These are phyloP conservation scores for Mortierella sp. DNA, from an alignment of 371 early-diverging fungal genomes.

Conservation along the genomic window DNA sequence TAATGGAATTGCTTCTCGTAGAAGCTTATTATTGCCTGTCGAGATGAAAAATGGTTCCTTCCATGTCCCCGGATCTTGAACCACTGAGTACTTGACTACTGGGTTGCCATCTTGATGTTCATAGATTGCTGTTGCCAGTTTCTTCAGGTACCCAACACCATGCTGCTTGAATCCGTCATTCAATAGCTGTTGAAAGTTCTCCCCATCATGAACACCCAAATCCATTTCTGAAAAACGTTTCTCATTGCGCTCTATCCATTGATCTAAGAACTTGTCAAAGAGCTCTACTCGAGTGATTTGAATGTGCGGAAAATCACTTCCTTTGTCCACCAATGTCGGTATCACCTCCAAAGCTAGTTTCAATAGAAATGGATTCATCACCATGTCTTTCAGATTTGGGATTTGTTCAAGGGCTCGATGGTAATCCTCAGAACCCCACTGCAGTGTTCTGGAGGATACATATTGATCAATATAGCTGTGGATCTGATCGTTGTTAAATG, in stretches of 20 bases:
- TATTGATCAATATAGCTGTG: slow-evolving; percentile 12
- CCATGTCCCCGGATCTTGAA: neutral
- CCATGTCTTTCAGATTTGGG: slow-evolving; percentile 3
- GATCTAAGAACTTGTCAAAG: slow-evolving; percentile 8
- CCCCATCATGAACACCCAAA: neutral
- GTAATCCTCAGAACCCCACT: slow-evolving; percentile 4
- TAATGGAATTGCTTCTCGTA: neutral
- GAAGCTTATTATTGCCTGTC: neutral
- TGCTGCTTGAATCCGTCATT: neutral
- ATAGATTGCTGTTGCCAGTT: neutral
- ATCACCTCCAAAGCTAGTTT: slow-evolving; percentile 1
- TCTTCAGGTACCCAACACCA: neutral
- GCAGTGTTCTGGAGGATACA: neutral
- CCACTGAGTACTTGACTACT: neutral
- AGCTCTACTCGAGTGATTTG: neutral
- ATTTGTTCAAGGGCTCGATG: neutral
- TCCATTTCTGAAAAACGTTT: neutral
- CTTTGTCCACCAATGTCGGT: slow-evolving; percentile 3
- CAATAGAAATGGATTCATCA: slow-evolving; percentile 6
- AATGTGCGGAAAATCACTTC: neutral
- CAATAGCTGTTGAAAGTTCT: neutral
- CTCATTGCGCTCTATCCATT: neutral
- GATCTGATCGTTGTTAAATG: slow-evolving; percentile 12
- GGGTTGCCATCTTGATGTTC: neutral
- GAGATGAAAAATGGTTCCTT: neutral